Conservation (phyloP, 768 basidiomycete species). For the Butyriboletus loyo region DNA sequence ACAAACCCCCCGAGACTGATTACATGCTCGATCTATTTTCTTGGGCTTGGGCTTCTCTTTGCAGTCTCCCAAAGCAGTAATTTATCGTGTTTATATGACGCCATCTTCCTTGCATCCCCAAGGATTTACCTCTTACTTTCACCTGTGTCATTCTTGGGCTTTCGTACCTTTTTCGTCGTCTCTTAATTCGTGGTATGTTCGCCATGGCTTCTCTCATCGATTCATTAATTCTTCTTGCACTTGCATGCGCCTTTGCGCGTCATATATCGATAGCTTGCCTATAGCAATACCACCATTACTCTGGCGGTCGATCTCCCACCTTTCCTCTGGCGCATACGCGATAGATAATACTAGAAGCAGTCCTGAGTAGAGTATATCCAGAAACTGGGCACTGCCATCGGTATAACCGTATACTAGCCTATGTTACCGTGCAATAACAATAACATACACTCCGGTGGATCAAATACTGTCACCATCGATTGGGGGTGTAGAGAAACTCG, state of each 20-base stretch:
- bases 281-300: neutral
- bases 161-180: conserved; percentile 3
- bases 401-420: neutral
- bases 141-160: conserved; percentile 9
- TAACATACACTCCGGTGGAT: neutral
- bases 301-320: neutral
- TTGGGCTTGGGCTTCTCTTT: conserved; percentile 11
- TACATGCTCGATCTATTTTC: conserved; percentile 1
- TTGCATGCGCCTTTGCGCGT: conserved; percentile 2
- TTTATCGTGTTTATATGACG: conserved; percentile 31
- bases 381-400: neutral
- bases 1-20: conserved; percentile 6
- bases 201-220: neutral
- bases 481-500: neutral
- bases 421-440: neutral
- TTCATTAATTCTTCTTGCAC: conserved; percentile 12
- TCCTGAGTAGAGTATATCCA: conserved; percentile 4
- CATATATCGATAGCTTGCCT: conserved; percentile 3
- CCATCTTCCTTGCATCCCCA: conserved; percentile 8
- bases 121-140: conserved; percentile 8
- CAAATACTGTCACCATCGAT: neutral
- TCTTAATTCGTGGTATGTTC: conserved; percentile 4
- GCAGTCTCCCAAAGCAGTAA: conserved; percentile 14
- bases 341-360: conserved; percentile 1
- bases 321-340: neutral